Evolutionary conservation across 2,329 filamentous ascomycete species (phyloP), one percentile per base, ranked within the genome.

Genomic region (Pseudocercospora pini-densiflorae): DNA sequence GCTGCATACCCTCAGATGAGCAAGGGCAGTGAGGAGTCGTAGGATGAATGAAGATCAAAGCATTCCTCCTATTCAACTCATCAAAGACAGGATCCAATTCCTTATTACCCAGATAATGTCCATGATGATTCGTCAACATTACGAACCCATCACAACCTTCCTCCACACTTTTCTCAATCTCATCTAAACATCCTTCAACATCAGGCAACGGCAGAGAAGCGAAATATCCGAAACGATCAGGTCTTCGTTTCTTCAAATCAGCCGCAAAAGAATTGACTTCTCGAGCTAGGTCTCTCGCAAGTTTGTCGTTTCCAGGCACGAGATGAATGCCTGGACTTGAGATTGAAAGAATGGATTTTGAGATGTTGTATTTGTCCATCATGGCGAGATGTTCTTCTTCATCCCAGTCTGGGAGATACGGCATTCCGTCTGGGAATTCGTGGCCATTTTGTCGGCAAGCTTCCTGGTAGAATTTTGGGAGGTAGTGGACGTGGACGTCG

Each of bases 21-120:
- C 73, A 73, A 43, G 73, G 75, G 2, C 80, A 81, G 64, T 79
- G 82, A 0, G 82, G 83, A n/a, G 78, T 84, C 0, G 84, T 87
- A 0, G 85, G 85, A 63, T 88, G 86, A 54, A 87, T 82, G 72
- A 88, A 87, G 0, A 87, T 77, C 1, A 79, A 81, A 0, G 82
- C 82, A 3, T 81, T 77, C 1, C 83, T 73, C 2, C 74, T 69
- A 62, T 87, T 82, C 27, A 88, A 73, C 40, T 80, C 81, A 1
- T 81, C 77, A 67, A 85, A 87, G 12, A 88, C 77, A 0, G 77
- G 74, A 23, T 82, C 80, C 29, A 87, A 78, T 1, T 68, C 70
- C 0, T 75, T 65, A 66, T 85, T 81, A 3, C 86, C 86, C 0
- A 87, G 74, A 70, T 88, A 88, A 12, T 80, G 70, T 5, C 85